Conservation (phyloP, 306 rosid species). For the Sphenostylis stenocarpa region DNA sequence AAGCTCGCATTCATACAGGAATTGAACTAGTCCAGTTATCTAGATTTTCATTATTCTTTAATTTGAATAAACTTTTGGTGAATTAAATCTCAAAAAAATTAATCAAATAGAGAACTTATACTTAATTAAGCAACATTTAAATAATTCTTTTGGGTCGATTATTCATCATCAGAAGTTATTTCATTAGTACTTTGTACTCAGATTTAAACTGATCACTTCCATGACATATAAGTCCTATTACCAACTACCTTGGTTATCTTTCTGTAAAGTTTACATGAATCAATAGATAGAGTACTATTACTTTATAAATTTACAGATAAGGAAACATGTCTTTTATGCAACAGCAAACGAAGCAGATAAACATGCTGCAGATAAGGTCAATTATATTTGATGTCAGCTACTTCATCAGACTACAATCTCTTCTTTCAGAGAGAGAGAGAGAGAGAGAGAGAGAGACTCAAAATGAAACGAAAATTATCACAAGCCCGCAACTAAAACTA, state of each 20-base stretch:
- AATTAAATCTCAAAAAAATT: background rate
- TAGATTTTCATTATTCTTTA: background rate
- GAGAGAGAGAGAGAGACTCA: background rate
- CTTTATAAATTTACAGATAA: background rate
- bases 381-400: background rate
- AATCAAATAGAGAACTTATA: background rate
- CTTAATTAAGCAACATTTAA: background rate
- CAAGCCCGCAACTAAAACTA: background rate
- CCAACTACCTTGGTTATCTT: background rate
- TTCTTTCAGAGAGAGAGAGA: background rate
- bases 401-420: background rate
- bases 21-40: background rate
- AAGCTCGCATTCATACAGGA: background rate
- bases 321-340: slow-evolving; percentile 1
- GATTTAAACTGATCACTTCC: background rate
- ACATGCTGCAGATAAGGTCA: background rate
- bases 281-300: background rate
- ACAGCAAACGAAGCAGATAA: slow-evolving; percentile 23
- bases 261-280: background rate
- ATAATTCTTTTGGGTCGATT: background rate
- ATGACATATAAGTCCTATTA: background rate
- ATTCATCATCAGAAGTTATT: background rate
- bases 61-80: background rate
- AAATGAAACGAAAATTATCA: slow-evolving; percentile 7
- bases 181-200: background rate